Evolutionary conservation across 225 moss, liverwort and hornwort genomes (phyloP).

Genomic region (Pseudoscleropodium purum): DNA sequence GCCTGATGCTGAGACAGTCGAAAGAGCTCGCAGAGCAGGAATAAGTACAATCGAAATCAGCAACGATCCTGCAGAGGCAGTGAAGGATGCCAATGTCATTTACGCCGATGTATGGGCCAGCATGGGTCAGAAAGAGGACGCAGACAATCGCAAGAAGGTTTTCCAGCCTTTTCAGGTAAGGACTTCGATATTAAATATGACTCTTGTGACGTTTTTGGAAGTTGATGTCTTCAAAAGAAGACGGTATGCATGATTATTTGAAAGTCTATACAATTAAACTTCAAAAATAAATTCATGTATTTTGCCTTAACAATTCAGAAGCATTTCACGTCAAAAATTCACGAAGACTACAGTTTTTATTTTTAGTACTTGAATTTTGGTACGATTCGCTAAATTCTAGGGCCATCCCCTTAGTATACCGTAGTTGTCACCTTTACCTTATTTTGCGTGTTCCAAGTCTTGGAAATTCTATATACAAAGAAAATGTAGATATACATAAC

Average conservation of each 20-base stretch:
- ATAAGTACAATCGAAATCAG: slow-evolving; percentile 72
- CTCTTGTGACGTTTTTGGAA: background rate
- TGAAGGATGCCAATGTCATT: slow-evolving; percentile 82
- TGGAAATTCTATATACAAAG: background rate
- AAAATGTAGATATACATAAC: background rate
- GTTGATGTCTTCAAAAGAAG: background rate
- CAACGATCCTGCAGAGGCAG: slow-evolving; percentile 73
- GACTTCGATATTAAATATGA: background rate
- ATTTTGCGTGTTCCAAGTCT: background rate
- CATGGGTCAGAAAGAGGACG: slow-evolving; percentile 97
- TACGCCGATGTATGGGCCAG: slow-evolving; percentile 97
- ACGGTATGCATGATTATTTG: background rate
- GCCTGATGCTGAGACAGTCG: slow-evolving; percentile 75
- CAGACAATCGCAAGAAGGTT: slow-evolving; percentile 53
- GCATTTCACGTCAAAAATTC: background rate
- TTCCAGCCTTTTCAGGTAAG: slow-evolving; percentile 88
- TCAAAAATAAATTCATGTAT: background rate
- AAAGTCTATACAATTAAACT: background rate
- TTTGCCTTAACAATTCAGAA: background rate
- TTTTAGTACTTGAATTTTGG: background rate
- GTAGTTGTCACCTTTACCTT: no score
- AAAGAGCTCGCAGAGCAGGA: slow-evolving; percentile 58
- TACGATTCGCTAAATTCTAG: background rate
- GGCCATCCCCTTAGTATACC: background rate
- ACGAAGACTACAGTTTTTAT: background rate